Evolutionary conservation across 306 rosid species (phyloP).

Genomic region (Cicer chorassanicum): DNA sequence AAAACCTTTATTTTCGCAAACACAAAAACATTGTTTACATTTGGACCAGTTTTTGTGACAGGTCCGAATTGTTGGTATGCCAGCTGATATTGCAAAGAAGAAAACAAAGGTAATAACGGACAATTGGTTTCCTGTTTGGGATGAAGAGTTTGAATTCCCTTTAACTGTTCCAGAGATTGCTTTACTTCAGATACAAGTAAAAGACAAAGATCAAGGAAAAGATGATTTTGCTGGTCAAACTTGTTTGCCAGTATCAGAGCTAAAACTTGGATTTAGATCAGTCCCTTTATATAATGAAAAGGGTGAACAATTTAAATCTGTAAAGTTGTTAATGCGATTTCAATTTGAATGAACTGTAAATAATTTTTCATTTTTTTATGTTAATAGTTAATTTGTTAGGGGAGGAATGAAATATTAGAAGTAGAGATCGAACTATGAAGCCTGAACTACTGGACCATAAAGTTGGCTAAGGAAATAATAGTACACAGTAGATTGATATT

Average conservation of each 20-base stretch:
- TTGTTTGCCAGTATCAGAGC: slow-evolving; percentile 83
- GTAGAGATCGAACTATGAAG: too few species aligned
- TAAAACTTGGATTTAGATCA: slow-evolving; percentile 72
- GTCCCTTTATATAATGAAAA: slow-evolving; percentile 68
- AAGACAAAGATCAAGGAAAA: slow-evolving; percentile 74
- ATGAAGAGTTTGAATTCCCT: slow-evolving; percentile 78
- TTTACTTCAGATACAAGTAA: slow-evolving; percentile 74
- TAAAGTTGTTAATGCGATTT: slow-evolving; percentile 65
- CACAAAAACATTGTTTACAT: not conserved
- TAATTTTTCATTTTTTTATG: too few species aligned
- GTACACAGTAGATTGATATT: slow-evolving; percentile 42
- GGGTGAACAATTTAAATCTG: slow-evolving; percentile 69
- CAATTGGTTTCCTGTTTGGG: slow-evolving; percentile 87
- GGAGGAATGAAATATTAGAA: too few species aligned
- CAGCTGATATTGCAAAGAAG: slow-evolving; percentile 65
- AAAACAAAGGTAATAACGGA: slow-evolving; percentile 68
- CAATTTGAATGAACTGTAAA: slow-evolving; percentile 49
- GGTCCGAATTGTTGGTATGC: slow-evolving; percentile 64
- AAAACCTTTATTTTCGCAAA: not conserved
- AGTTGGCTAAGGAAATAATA: slow-evolving; percentile 42
- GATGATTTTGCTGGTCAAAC: slow-evolving; percentile 91
- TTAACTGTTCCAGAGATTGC: slow-evolving; percentile 86
- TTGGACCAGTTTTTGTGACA: slow-evolving; percentile 26
- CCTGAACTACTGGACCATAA: too few species aligned
- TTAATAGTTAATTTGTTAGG: too few species aligned